Evolutionary conservation across 148 eudicot species (phyloP).

Genomic region (Cornus kousa): DNA sequence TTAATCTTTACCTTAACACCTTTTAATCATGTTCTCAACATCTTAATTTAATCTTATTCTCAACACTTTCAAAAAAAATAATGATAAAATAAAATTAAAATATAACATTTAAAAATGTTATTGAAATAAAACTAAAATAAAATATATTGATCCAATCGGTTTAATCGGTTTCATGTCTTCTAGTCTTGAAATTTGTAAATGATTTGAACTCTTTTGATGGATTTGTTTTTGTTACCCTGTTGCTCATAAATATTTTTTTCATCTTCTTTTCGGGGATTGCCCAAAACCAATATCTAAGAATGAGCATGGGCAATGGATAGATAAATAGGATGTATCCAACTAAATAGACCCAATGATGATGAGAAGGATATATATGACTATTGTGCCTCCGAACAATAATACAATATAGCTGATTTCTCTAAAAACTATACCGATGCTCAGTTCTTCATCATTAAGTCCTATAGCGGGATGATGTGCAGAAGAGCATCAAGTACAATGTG

Average conservation of each 20-base stretch:
- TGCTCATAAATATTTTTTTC: background rate
- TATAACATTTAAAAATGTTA: too few relatives aligned
- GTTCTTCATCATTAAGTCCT: constrained; percentile 70
- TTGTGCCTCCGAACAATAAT: constrained; percentile 36
- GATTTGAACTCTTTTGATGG: too few relatives aligned
- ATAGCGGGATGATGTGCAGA: constrained; percentile 84
- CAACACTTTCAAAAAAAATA: too few relatives aligned
- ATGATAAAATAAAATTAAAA: too few relatives aligned
- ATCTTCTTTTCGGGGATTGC: constrained; percentile 34
- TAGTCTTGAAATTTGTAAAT: too few relatives aligned
- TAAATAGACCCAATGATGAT: background rate
- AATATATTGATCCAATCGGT: too few relatives aligned
- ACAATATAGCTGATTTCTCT: constrained; percentile 54
- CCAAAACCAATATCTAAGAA: constrained; percentile 44
- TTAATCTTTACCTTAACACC: too few relatives aligned
- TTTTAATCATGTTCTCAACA: too few relatives aligned
- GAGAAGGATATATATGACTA: background rate
- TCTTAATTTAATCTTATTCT: too few relatives aligned
- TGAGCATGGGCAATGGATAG: constrained; percentile 45
- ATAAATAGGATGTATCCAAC: constrained; percentile 36
- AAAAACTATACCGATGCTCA: constrained; percentile 59
- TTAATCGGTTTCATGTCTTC: too few relatives aligned
- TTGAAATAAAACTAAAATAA: too few relatives aligned
- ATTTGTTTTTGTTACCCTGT: too few relatives aligned
- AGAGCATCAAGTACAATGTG: constrained; percentile 69